phyloP scores from a whole-genome alignment of 495 filamentous ascomycete species.

The Penicillium soppii region DNA sequence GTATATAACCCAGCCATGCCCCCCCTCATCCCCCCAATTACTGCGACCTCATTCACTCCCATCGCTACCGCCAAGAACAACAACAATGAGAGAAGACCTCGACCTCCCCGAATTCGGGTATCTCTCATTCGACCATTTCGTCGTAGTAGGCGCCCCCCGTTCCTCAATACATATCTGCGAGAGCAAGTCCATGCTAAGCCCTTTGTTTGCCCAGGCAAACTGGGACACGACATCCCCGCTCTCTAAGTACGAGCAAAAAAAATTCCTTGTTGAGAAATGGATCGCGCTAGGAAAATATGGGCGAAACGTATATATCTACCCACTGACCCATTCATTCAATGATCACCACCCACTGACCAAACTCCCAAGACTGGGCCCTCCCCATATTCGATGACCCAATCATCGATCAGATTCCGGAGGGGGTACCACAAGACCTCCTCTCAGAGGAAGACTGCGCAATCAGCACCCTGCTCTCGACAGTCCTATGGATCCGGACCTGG shows the following conservation, averaged over 20 bases:
- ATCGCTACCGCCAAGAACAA: no score
- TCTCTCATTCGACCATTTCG: neutral
- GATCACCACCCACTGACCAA: neutral
- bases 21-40: no score
- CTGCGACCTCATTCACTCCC: no score
- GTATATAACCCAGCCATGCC: no score
- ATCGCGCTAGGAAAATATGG: slow-evolving; percentile 1
- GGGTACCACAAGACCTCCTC: slow-evolving; percentile 1
- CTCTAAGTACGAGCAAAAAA: neutral
- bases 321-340: neutral
- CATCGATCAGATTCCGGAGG: neutral
- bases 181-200: neutral
- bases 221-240: neutral
- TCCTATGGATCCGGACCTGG: slow-evolving; percentile 16
- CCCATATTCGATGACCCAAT: neutral
- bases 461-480: neutral
- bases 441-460: slow-evolving; percentile 6
- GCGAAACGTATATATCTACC: neutral
- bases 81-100: slow-evolving; percentile 1
- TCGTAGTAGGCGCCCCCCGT: neutral
- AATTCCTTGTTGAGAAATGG: slow-evolving; percentile 1
- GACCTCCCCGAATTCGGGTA: neutral
- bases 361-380: neutral
- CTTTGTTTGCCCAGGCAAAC: neutral
- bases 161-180: neutral